Percentiles rank a stretch among this genome's conserved stretches.
Evolutionary conservation across 2,329 filamentous ascomycete species (phyloP).

Genomic region (Colletotrichum paranaense): DNA sequence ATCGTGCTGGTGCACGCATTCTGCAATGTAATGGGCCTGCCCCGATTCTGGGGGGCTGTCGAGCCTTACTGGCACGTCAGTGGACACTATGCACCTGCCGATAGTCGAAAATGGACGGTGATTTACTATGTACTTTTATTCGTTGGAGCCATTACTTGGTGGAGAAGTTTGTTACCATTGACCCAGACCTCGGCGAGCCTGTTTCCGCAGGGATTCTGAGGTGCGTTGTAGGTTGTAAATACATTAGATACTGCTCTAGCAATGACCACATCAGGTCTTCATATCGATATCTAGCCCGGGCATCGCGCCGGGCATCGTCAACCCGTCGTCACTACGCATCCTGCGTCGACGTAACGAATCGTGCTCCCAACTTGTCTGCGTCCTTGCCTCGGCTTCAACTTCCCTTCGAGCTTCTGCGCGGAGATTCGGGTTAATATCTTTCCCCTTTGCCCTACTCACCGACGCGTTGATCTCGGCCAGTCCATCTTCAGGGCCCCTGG

Average conservation of each 20-base stretch:
- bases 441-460: constrained; percentile 64
- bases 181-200: constrained; percentile 72
- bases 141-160: constrained; percentile 78
- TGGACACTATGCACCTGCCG: neutral
- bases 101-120: constrained; percentile 70
- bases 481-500: constrained; percentile 75
- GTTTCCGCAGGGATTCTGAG: constrained; percentile 32
- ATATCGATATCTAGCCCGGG: constrained; percentile 50
- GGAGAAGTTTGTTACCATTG: constrained; percentile 74
- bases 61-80: constrained; percentile 58
- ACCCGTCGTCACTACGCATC: constrained; percentile 50
- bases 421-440: constrained; percentile 62
- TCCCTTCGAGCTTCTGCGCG: constrained; percentile 63
- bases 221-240: neutral
- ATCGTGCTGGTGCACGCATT: constrained; percentile 84
- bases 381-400: constrained; percentile 55
- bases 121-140: constrained; percentile 84
- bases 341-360: constrained; percentile 53
- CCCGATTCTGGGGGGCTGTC: constrained; percentile 85
- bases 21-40: constrained; percentile 93
- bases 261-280: constrained; percentile 30
- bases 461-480: constrained; percentile 59
- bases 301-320: constrained; percentile 60
- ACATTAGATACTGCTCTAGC: neutral
- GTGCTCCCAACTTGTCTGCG: constrained; percentile 48